Percentiles rank a stretch among this genome's conserved stretches.
Conservation (phyloP, 208 protist genomes). For the Phytomonas serpens region DNA sequence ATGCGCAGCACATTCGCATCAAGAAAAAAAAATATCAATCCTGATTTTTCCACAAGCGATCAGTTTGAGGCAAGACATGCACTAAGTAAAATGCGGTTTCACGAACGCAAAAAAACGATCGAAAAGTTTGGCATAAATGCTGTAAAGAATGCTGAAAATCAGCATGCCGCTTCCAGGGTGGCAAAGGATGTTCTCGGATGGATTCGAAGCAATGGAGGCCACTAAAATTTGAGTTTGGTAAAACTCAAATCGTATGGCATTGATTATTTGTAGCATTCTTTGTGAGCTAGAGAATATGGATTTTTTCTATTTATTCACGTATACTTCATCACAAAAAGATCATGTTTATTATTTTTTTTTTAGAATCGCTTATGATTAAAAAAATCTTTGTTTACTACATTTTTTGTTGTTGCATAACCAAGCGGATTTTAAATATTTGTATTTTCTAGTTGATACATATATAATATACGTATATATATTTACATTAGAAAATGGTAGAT, state of each 20-base stretch:
- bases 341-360: conserved; percentile 8
- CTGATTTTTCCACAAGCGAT: conserved; percentile 38
- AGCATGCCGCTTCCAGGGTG: conserved; percentile 55
- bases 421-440: not conserved
- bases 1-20: conserved; percentile 29
- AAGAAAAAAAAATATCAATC: conserved; percentile 61
- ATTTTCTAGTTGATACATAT: not conserved
- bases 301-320: not conserved
- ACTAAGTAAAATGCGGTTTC: conserved; percentile 71
- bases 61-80: conserved; percentile 74
- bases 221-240: not conserved
- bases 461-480: not conserved
- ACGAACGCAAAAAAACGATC: conserved; percentile 55
- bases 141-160: conserved; percentile 47
- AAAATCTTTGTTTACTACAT: no score
- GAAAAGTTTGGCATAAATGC: conserved; percentile 59
- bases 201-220: conserved; percentile 49
- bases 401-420: not conserved
- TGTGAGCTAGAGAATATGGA: not conserved
- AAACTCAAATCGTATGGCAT: not conserved
- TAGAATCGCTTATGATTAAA: no score
- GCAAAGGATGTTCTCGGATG: conserved; percentile 81
- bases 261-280: conserved; percentile 4
- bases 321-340: not conserved
- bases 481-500: conserved; percentile 9